Evolutionary conservation across 371 early-diverging fungal species (phyloP), one percentile per base, ranked within the genome.

Genomic region (Mucor indicus): DNA sequence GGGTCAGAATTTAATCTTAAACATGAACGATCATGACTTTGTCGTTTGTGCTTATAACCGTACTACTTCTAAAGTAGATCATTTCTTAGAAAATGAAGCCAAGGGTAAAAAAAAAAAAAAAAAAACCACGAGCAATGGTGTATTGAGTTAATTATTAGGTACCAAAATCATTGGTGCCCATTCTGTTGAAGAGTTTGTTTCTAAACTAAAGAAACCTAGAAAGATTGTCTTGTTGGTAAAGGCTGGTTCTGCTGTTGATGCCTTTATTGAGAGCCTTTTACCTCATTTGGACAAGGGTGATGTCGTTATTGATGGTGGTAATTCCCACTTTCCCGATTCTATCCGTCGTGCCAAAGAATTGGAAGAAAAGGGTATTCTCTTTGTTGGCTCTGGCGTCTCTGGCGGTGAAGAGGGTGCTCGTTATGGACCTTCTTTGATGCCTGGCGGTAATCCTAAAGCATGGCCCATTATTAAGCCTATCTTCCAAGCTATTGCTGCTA

Each of bases 331-430:
- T 84, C 93, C 95, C 46, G 99, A 98, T 73, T 88, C 97, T 50
- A 90, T 92, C 52, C 89, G 96, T 60, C 89, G 99, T 62, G 75
- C 80, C 67, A 81, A 87, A 67, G 80, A 92, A 41, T 77, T 95
- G 57, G 89, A 92, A 62, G 74, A 74, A 59, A 90, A 93, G 80
- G 93, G 92, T 53, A 79, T 96, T 59, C 78, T 90, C 53, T 99
- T 94, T 76, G 90, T 97, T 38, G 99, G 99, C 39, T 85, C 90
- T 61, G 99, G 99, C 77, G 99, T 99, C 48, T 96, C 97, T 62
- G 99, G 99, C 56, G 99, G 99, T 67, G 99, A 99, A 75, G 96
- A 97, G 70, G 99, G 99, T 72, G 99, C 99, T 23, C 91, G 99
- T 64, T 83, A 92, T 60, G 99, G 99, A 40, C 98, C 98, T 60